These are phyloP conservation scores for Aspergillus carlsbadensis DNA, from an alignment of 495 filamentous ascomycete species.

Conservation along the genomic window DNA sequence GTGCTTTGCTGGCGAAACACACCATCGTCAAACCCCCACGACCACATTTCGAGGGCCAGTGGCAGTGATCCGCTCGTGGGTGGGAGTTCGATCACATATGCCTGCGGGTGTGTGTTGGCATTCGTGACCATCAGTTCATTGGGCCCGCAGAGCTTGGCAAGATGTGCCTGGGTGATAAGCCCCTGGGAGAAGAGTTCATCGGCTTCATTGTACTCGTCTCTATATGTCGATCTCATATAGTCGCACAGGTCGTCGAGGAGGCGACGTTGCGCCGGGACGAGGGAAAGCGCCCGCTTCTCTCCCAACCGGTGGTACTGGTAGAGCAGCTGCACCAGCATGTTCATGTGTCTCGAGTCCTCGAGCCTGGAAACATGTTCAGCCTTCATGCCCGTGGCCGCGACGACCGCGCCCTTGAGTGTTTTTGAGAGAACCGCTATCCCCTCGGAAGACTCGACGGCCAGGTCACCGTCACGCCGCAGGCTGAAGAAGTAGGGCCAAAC, in stretches of 20 bases:
- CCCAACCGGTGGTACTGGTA: neutral
- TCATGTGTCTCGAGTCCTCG: neutral
- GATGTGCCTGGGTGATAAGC: neutral
- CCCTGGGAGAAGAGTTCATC: neutral
- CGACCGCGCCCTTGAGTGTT: neutral
- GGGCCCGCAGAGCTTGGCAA: neutral
- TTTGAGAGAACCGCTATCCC: neutral
- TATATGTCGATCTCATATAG: neutral
- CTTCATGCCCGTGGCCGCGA: neutral
- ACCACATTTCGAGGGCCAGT: neutral
- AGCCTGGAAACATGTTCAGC: neutral
- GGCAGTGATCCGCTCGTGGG: neutral
- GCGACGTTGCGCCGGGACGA: neutral
- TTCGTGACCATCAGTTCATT: neutral
- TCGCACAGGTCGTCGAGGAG: neutral
- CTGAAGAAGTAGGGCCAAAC: neutral
- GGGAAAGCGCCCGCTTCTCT: neutral
- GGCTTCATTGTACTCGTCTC: neutral
- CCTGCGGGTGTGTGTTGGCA: neutral
- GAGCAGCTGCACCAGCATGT: neutral
- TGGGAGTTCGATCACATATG: neutral
- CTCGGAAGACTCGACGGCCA: neutral
- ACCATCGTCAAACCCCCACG: constrained; percentile 4
- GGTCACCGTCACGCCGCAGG: neutral
- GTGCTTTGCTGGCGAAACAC: neutral